These are phyloP conservation scores for Dendrostoma leiphaemia DNA, from an alignment of 2,329 filamentous ascomycete species.

Conservation along the genomic window DNA sequence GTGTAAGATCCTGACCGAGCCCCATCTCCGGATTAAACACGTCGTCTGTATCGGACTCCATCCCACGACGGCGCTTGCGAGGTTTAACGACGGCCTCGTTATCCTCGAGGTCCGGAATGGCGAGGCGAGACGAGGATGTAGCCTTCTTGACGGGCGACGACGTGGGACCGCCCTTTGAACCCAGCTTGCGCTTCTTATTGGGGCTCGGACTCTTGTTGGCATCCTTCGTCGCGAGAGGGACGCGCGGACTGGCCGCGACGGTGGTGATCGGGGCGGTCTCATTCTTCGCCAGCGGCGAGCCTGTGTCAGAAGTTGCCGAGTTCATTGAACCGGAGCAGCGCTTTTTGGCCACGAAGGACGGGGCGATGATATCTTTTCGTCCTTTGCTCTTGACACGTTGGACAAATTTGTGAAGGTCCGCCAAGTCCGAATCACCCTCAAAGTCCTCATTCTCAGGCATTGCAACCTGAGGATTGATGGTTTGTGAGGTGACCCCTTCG, in stretches of 20 bases:
- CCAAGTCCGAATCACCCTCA: conserved; percentile 33
- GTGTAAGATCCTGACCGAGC: conserved; percentile 10
- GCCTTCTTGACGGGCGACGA: conserved; percentile 18
- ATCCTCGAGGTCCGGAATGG: conserved; percentile 26
- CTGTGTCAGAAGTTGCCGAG: conserved; percentile 26
- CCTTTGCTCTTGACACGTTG: conserved; percentile 25
- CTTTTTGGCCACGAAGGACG: conserved; percentile 19
- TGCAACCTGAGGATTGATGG: no score
- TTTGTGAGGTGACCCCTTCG: no score
- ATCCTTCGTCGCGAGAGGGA: conserved; percentile 34
- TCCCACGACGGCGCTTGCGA: conserved; percentile 29
- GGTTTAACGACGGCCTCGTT: conserved; percentile 26
- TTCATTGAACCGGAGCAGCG: conserved; percentile 27
- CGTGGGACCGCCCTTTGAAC: conserved; percentile 18
- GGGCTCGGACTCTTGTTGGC: conserved; percentile 37
- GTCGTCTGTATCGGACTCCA: conserved; percentile 23
- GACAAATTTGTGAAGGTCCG: conserved; percentile 34
- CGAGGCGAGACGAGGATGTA: conserved; percentile 21
- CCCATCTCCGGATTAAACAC: conserved; percentile 27
- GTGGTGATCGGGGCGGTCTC: conserved; percentile 9
- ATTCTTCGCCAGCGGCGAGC: conserved; percentile 27
- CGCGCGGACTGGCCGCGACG: conserved; percentile 20
- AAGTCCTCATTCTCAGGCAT: no score
- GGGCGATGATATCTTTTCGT: background rate
- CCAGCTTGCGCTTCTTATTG: conserved; percentile 36